These are phyloP conservation scores for Cetradonia linearis DNA, from an alignment of 495 filamentous ascomycete genomes.

Conservation along the genomic window DNA sequence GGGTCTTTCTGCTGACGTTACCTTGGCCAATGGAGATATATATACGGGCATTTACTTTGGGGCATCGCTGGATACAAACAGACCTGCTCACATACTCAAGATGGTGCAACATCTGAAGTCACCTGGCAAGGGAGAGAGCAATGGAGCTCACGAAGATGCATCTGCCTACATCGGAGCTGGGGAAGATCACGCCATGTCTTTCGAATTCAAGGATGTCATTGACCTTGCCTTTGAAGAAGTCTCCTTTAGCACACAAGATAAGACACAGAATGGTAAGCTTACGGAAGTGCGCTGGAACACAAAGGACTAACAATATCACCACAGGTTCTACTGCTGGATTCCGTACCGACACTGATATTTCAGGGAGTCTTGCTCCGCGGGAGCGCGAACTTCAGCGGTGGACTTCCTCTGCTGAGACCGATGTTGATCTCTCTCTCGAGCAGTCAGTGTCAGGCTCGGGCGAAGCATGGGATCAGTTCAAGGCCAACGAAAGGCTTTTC, in stretches of 20 bases:
- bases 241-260: conserved; percentile 39
- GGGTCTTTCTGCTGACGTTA: conserved; percentile 60
- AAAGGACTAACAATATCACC: conserved; percentile 4
- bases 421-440: conserved; percentile 60
- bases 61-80: conserved; percentile 45
- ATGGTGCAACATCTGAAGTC: conserved; percentile 64
- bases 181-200: conserved; percentile 62
- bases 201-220: conserved; percentile 65
- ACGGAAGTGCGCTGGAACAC: neutral
- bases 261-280: conserved; percentile 61
- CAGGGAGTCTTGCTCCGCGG: conserved; percentile 53
- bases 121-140: conserved; percentile 40
- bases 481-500: conserved; percentile 76
- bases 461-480: conserved; percentile 85
- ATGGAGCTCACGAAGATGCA: conserved; percentile 43
- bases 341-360: conserved; percentile 82
- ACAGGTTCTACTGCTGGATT: conserved; percentile 50
- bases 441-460: conserved; percentile 31
- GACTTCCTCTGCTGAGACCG: conserved; percentile 59
- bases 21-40: conserved; percentile 58
- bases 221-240: conserved; percentile 55
- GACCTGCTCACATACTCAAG: conserved; percentile 61
- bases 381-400: conserved; percentile 78
- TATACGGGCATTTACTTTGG: conserved; percentile 63
- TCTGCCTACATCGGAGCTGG: conserved; percentile 50